phyloP scores from a whole-genome alignment of 495 filamentous ascomycete species.

The Xylaria flabelliformis region DNA sequence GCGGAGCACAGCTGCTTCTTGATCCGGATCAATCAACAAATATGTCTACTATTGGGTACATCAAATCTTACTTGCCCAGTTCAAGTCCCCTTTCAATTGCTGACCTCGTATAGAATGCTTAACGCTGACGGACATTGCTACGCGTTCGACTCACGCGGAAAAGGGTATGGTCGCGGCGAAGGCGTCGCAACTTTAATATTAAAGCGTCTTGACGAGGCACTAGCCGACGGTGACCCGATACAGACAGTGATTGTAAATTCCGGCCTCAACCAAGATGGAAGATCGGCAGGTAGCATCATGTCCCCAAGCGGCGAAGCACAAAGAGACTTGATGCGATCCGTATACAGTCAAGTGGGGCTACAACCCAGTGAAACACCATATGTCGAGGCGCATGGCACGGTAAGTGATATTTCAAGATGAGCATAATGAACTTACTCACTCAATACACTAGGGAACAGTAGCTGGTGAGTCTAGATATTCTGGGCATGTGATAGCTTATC shows the following conservation, averaged over 20 bases:
- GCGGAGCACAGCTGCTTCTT: constrained; percentile 31
- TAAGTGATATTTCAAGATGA: constrained; percentile 46
- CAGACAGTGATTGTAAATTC: constrained; percentile 59
- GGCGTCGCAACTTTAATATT: constrained; percentile 49
- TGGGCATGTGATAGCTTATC: neutral
- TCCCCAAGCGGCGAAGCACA: constrained; percentile 34
- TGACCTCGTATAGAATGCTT: constrained; percentile 32
- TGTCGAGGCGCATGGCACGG: constrained; percentile 45
- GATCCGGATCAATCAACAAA: constrained; percentile 28
- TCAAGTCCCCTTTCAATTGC: neutral
- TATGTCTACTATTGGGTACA: constrained; percentile 26
- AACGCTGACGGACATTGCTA: constrained; percentile 43
- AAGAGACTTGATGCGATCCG: constrained; percentile 32
- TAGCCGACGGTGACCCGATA: constrained; percentile 59
- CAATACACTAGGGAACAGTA: constrained; percentile 7
- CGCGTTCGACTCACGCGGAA: constrained; percentile 45
- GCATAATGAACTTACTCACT: neutral
- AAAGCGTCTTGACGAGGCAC: constrained; percentile 59
- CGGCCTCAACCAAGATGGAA: constrained; percentile 61
- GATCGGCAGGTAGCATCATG: constrained; percentile 39
- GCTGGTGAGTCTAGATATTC: neutral
- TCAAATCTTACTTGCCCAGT: neutral
- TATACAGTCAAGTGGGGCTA: constrained; percentile 39
- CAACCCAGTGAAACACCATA: constrained; percentile 28
- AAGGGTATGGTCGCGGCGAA: constrained; percentile 50